A percentile compares a stretch with the other conserved stretches of the same genome.
These are phyloP conservation scores for Trebouxia sp. DNA, from an alignment of 139 green algal species.

Conservation along the genomic window DNA sequence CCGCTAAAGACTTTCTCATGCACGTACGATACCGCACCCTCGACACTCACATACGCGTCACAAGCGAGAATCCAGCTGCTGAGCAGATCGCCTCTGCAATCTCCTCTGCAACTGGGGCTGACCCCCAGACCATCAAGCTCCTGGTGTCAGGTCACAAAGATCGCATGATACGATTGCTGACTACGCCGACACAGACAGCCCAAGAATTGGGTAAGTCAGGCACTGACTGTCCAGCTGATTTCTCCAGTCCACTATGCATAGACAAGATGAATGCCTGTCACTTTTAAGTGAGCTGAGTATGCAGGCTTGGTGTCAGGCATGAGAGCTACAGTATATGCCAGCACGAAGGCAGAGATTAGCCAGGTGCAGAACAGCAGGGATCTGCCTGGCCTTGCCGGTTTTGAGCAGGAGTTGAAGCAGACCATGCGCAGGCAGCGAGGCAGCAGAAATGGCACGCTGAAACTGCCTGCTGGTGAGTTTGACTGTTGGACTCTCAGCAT, in stretches of 20 bases:
- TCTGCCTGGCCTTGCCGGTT: conserved; percentile 39
- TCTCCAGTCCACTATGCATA: too few relatives aligned
- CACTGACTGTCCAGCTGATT: background rate
- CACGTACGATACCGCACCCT: too few relatives aligned
- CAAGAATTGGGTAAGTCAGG: background rate
- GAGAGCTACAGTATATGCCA: conserved; percentile 40
- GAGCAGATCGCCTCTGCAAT: background rate
- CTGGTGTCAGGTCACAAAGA: background rate
- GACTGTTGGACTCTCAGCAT: background rate
- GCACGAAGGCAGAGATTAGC: conserved; percentile 37
- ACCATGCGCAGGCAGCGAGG: conserved; percentile 34
- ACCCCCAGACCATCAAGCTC: background rate
- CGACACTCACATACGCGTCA: too few relatives aligned
- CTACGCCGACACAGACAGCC: background rate
- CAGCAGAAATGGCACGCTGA: background rate
- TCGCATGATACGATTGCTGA: background rate
- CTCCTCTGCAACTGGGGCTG: background rate
- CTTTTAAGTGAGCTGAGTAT: background rate
- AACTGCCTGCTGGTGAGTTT: conserved; percentile 21
- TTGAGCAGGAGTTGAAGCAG: conserved; percentile 66
- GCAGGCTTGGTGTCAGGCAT: background rate
- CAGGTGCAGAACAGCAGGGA: conserved; percentile 40
- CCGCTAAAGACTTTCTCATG: too few relatives aligned
- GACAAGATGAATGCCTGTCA: background rate
- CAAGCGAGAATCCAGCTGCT: too few relatives aligned